Percentiles rank a stretch among this genome's conserved stretches.
Evolutionary conservation across 768 basidiomycete genomes (phyloP).

Genomic region (Tephrocybe sp.): DNA sequence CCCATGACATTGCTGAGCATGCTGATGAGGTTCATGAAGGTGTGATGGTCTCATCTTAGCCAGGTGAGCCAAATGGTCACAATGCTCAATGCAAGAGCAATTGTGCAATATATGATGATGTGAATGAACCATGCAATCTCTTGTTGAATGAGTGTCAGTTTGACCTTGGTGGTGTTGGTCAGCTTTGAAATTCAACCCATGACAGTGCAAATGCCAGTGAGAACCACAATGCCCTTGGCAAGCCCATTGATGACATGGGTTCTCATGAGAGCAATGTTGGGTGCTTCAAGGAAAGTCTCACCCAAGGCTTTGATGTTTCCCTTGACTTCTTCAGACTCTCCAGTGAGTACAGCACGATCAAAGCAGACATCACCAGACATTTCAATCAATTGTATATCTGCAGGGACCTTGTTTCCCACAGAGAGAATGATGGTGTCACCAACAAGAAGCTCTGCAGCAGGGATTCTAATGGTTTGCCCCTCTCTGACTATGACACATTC

Average conservation of each 20-base stretch:
- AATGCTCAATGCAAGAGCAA: slow-evolving; percentile 42
- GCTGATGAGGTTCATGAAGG: slow-evolving; percentile 47
- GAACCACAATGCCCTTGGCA: slow-evolving; percentile 39
- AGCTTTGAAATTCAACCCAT: slow-evolving; percentile 57
- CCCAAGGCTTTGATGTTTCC: slow-evolving; percentile 34
- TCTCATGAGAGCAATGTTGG: slow-evolving; percentile 47
- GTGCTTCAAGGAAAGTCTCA: slow-evolving; percentile 46
- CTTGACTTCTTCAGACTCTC: slow-evolving; percentile 47
- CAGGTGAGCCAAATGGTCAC: slow-evolving; percentile 40
- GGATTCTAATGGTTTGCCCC: slow-evolving; percentile 9
- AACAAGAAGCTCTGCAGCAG: slow-evolving; percentile 13
- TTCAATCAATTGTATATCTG: slow-evolving; percentile 52
- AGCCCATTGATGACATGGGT: slow-evolving; percentile 41
- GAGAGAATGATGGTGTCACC: slow-evolving; percentile 13
- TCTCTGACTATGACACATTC: slow-evolving; percentile 15
- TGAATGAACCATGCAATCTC: slow-evolving; percentile 54
- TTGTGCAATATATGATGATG: slow-evolving; percentile 41
- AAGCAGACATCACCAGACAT: slow-evolving; percentile 51
- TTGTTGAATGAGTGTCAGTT: slow-evolving; percentile 43
- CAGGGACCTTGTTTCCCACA: slow-evolving; percentile 17
- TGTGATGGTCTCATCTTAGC: slow-evolving; percentile 37
- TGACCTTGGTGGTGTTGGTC: slow-evolving; percentile 45
- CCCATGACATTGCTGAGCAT: slow-evolving; percentile 57
- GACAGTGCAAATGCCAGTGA: slow-evolving; percentile 39
- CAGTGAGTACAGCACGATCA: slow-evolving; percentile 54